These are phyloP conservation scores for Tylopilus vinaceipallidus DNA, from an alignment of 768 basidiomycete genomes.

Conservation along the genomic window DNA sequence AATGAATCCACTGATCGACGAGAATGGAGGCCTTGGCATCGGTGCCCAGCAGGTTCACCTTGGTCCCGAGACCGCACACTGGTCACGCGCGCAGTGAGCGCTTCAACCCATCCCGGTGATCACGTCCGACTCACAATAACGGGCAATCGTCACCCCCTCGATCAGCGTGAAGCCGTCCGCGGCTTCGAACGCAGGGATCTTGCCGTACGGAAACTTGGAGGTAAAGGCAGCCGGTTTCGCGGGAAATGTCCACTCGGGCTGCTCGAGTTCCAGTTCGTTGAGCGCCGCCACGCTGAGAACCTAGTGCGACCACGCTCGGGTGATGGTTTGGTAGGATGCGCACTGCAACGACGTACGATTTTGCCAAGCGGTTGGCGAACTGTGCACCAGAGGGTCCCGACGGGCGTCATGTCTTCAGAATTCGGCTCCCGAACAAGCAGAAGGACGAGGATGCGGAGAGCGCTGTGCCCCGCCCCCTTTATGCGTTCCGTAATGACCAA, in stretches of 20 bases:
- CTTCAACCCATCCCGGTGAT: too few relatives aligned
- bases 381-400: too few relatives aligned
- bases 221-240: slow-evolving; percentile 14
- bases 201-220: slow-evolving; percentile 18
- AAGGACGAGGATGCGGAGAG: too few relatives aligned
- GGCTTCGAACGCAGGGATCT: slow-evolving; percentile 20
- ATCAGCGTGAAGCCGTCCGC: slow-evolving; percentile 17
- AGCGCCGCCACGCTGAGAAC: slow-evolving; percentile 2
- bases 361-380: too few relatives aligned
- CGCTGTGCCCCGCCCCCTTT: too few relatives aligned
- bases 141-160: slow-evolving; percentile 18
- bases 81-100: too few relatives aligned
- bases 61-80: slow-evolving; percentile 16
- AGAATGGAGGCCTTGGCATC: slow-evolving; percentile 5
- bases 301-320: too few relatives aligned
- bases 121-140: slow-evolving; percentile 12
- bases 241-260: background rate
- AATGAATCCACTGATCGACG: slow-evolving; percentile 24
- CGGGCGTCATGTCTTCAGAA: too few relatives aligned
- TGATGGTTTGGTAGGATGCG: too few relatives aligned
- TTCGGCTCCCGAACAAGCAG: too few relatives aligned
- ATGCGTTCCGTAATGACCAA: too few relatives aligned
- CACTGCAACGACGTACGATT: too few relatives aligned
- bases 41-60: slow-evolving; percentile 13
- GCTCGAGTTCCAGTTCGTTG: slow-evolving; percentile 11